These are phyloP conservation scores for Microcyclosporella mali DNA, from an alignment of 2,329 filamentous ascomycete genomes.

Conservation along the genomic window DNA sequence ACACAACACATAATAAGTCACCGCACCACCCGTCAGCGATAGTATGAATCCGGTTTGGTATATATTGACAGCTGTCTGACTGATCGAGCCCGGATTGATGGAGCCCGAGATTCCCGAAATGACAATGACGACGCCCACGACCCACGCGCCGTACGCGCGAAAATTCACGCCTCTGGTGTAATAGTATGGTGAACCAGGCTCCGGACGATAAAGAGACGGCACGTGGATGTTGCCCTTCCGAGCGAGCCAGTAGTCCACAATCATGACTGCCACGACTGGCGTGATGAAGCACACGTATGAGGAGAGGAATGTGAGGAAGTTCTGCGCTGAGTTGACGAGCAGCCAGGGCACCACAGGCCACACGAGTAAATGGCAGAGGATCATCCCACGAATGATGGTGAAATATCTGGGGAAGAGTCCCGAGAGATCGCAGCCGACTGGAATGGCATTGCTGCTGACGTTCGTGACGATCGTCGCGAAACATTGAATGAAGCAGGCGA, in stretches of 20 bases:
- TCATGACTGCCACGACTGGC: conserved; percentile 36
- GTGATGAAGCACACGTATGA: conserved; percentile 39
- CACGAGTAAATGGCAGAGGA: conserved; percentile 36
- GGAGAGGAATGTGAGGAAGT: conserved; percentile 40
- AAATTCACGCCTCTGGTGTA: conserved; percentile 19
- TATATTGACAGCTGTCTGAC: conserved; percentile 17
- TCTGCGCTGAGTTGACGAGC: conserved; percentile 36
- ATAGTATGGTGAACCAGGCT: conserved; percentile 16
- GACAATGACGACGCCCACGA: conserved; percentile 16
- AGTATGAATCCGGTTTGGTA: conserved; percentile 21
- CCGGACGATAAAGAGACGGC: conserved; percentile 32
- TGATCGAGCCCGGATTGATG: conserved; percentile 14
- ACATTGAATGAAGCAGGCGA: conserved; percentile 33
- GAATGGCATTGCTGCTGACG: conserved; percentile 38
- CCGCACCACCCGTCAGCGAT: conserved; percentile 13
- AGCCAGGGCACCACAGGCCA: conserved; percentile 39
- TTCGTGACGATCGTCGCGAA: conserved; percentile 42
- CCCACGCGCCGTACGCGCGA: conserved; percentile 18
- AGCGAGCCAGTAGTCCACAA: conserved; percentile 37
- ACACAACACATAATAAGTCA: conserved; percentile 14
- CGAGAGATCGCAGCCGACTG: conserved; percentile 38
- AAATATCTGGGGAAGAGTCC: conserved; percentile 39
- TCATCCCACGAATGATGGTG: conserved; percentile 39
- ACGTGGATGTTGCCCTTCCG: conserved; percentile 39
- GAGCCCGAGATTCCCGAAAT: conserved; percentile 19